Evolutionary conservation across 371 early-diverging fungal genomes (phyloP), one percentile per base, ranked within the genome.

Genomic region (Synchytrium microbalum): DNA sequence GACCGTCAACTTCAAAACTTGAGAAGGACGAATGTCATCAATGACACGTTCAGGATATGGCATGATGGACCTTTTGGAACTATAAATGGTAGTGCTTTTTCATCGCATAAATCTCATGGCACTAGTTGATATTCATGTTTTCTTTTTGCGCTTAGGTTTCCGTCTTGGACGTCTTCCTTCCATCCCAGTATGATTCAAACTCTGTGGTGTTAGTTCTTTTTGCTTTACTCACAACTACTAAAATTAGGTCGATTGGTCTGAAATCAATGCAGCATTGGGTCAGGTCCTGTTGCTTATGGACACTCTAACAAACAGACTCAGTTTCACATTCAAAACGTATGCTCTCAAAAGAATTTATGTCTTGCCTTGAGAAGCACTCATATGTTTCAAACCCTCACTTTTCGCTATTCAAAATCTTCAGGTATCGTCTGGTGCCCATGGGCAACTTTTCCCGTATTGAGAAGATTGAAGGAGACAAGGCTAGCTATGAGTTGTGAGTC

Each of bases 261-360:
- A 97, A 75, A 93, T 97, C 62, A 97, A 97, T 75, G 95, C 97
- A 0, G 97, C 92, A 0, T 88, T 93, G 90, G 97, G 96, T 2
- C 95, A 95, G 65, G 85, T 92, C 0, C 63, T 92, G 26, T 74
- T 96, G 27, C 72, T 95, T 59, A 68, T 97, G 19, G 91, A 93
- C 69, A 91, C 92, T 0, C 83, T 95, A 3, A 92, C 94, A 14
- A 86, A 82, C 67, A 88, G 88, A 66, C 81, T 94, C 27, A 83
- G 84, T 23, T 92, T 92, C 65, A 82, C 84, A 30, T 94, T 95
- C 66, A 79, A 88, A 73, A 84, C 75, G 84, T 89, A 81, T 63
- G 46, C 19, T 19, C 46, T 19, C n/a, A n/a, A n/a, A n/a, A n/a
- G n/a, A n/a, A n/a, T n/a, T n/a, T n/a, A n/a, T n/a, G n/a, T n/a